Conservation (phyloP, 768 basidiomycete species). For the Kondoa subrosea region DNA sequence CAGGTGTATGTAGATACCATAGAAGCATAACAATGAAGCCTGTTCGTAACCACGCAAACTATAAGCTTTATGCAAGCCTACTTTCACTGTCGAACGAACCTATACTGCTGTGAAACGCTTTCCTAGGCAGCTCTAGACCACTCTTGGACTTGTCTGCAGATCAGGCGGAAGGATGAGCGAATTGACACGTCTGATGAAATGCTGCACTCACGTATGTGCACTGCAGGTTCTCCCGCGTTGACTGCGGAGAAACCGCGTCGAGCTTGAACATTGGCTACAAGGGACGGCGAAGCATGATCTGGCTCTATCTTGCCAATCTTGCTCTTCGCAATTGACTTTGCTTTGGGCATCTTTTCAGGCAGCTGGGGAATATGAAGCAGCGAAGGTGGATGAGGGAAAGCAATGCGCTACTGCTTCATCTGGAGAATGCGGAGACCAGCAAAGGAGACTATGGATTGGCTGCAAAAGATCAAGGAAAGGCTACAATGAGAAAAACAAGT, state of each 20-base stretch:
- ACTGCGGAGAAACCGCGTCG: not conserved
- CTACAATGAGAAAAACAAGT: too few relatives aligned
- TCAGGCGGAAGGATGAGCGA: not conserved
- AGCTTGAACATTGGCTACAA: not conserved
- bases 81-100: not conserved
- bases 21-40: slow-evolving; percentile 21
- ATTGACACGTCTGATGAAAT: too few relatives aligned
- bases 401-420: too few relatives aligned
- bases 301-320: not conserved
- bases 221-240: not conserved
- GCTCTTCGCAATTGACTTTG: not conserved
- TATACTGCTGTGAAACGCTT: slow-evolving; percentile 23
- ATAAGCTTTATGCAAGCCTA: not conserved
- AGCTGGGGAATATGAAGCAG: too few relatives aligned
- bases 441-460: too few relatives aligned
- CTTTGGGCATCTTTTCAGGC: not conserved
- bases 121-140: slow-evolving; percentile 23
- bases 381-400: too few relatives aligned
- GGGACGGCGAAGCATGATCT: not conserved
- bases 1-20: slow-evolving; percentile 20
- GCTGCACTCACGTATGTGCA: too few relatives aligned
- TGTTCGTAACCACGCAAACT: not conserved
- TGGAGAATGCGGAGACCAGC: too few relatives aligned
- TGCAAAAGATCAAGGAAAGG: too few relatives aligned
- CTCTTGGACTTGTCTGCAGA: not conserved